Evolutionary conservation across 1,284 basidiomycete genomes (phyloP).

Genomic region (Ceratobasidium sp.): DNA sequence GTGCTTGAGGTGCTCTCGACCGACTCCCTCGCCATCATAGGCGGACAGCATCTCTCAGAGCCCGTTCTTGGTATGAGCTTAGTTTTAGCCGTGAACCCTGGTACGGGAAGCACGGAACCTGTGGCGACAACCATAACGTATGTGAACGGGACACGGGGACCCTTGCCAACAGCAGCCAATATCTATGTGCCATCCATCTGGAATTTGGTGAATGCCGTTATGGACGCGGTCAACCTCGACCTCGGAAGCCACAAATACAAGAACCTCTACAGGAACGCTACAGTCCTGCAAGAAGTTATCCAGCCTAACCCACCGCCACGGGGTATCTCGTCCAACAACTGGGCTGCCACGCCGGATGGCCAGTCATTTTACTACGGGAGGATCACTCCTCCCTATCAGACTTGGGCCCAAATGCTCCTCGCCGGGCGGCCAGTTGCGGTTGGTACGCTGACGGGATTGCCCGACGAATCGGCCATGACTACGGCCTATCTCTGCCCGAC

Average conservation of each 20-base stretch:
- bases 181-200: background rate
- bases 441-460: background rate
- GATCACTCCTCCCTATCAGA: slow-evolving; percentile 10
- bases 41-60: background rate
- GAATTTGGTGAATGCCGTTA: background rate
- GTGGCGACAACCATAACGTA: background rate
- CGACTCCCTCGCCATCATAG: slow-evolving; percentile 15
- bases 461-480: background rate
- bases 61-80: slow-evolving; percentile 1
- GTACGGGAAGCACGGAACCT: background rate
- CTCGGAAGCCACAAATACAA: background rate
- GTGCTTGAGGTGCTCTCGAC: slow-evolving; percentile 18
- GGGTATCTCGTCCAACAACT: background rate
- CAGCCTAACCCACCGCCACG: background rate
- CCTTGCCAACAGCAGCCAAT: background rate
- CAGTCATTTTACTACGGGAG: slow-evolving; percentile 17
- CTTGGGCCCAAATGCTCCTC: slow-evolving; percentile 30
- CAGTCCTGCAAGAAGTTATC: background rate
- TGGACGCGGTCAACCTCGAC: slow-evolving; percentile 30
- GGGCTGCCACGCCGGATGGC: background rate
- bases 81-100: background rate
- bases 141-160: background rate
- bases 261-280: slow-evolving; percentile 20
- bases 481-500: slow-evolving; percentile 28
- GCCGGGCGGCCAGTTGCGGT: background rate